Conservation (phyloP, 805 yeast species). For the Teunomyces lycoperdinae region DNA sequence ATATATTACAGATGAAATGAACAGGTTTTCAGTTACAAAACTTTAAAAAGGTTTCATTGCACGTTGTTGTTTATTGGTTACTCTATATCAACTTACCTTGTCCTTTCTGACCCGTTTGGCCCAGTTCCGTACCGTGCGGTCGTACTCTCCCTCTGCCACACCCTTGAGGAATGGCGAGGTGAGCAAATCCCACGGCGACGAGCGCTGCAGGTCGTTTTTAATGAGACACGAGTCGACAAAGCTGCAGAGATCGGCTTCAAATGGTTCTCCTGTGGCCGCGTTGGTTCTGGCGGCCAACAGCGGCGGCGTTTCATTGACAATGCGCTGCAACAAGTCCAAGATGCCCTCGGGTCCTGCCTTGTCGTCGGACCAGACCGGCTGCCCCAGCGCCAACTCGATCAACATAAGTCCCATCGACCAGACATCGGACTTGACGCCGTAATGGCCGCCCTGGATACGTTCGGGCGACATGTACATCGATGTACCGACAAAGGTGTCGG, state of each 20-base stretch:
- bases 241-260: constrained; percentile 50
- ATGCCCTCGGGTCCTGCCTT: constrained; percentile 71
- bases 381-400: constrained; percentile 83
- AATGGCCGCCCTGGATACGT: constrained; percentile 90
- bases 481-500: constrained; percentile 97
- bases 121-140: constrained; percentile 40
- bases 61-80: neutral
- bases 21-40: too few relatives aligned
- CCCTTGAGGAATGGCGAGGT: constrained; percentile 28
- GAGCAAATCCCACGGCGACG: constrained; percentile 70
- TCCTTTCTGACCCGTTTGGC: constrained; percentile 16
- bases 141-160: constrained; percentile 28
- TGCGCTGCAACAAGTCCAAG: constrained; percentile 83
- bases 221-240: constrained; percentile 74
- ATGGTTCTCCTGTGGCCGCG: constrained; percentile 23
- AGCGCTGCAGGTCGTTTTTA: constrained; percentile 64
- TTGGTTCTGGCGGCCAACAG: constrained; percentile 41
- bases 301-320: constrained; percentile 93
- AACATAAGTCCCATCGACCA: constrained; percentile 95
- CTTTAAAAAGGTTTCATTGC: neutral
- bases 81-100: neutral
- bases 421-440: constrained; percentile 93
- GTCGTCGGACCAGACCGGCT: constrained; percentile 69
- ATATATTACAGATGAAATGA: too few relatives aligned
- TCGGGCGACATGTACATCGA: constrained; percentile 97